Percentiles rank a stretch among this genome's conserved stretches.
These are phyloP conservation scores for Suillus subaureus DNA, from an alignment of 768 basidiomycete genomes.

Conservation along the genomic window DNA sequence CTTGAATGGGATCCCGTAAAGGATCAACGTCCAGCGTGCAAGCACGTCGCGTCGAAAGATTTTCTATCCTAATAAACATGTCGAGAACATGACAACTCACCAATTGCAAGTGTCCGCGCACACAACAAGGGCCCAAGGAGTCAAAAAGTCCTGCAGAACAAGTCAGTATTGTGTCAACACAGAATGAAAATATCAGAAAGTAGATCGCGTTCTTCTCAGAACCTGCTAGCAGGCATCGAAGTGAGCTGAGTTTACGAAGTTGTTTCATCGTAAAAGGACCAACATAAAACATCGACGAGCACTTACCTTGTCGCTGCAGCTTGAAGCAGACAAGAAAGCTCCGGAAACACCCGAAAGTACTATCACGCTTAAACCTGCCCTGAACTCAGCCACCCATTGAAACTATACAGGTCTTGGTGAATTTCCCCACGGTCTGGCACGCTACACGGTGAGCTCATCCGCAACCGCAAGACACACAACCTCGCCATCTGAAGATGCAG, in stretches of 20 bases:
- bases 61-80: constrained; percentile 44
- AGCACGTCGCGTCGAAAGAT: constrained; percentile 56
- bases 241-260: constrained; percentile 63
- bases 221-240: constrained; percentile 52
- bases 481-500: constrained; percentile 45
- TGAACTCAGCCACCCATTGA: constrained; percentile 28
- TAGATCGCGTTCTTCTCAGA: constrained; percentile 55
- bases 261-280: constrained; percentile 30
- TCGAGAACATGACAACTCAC: constrained; percentile 19
- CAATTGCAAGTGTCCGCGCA: not conserved
- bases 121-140: not conserved
- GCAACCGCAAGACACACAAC: constrained; percentile 5
- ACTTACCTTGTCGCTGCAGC: constrained; percentile 7
- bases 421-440: constrained; percentile 23
- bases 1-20: constrained; percentile 77
- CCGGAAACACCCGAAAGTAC: constrained; percentile 11
- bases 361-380: constrained; percentile 23
- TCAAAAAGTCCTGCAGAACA: constrained; percentile 8
- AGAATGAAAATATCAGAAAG: constrained; percentile 37
- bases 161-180: constrained; percentile 30
- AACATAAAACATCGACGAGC: not conserved
- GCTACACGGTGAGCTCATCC: constrained; percentile 12
- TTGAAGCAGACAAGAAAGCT: not conserved
- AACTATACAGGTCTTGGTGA: constrained; percentile 34
- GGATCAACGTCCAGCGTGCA: constrained; percentile 62